Conservation (phyloP, 768 basidiomycete genomes). For the Pulveroboletus frians region DNA sequence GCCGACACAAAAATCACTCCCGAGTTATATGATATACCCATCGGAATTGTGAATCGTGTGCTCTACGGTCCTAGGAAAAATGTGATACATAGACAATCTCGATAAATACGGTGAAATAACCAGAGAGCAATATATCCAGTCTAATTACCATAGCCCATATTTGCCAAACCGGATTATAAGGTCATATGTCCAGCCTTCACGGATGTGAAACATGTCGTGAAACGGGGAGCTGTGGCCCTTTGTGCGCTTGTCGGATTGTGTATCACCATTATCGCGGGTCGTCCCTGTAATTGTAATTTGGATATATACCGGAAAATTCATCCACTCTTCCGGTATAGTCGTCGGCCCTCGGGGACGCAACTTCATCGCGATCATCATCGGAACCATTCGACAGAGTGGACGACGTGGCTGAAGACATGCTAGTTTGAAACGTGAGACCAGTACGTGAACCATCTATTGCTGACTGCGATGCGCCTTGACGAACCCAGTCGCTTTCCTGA, state of each 20-base stretch:
- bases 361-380: slow-evolving; percentile 33
- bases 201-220: background rate
- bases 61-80: slow-evolving; percentile 41
- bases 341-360: slow-evolving; percentile 26
- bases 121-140: slow-evolving; percentile 3
- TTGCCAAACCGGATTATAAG: slow-evolving; percentile 12
- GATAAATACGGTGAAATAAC: slow-evolving; percentile 19
- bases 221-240: background rate
- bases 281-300: slow-evolving; percentile 8
- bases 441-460: slow-evolving; percentile 18
- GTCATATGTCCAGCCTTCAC: slow-evolving; percentile 13
- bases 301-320: slow-evolving; percentile 12
- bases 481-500: slow-evolving; percentile 26
- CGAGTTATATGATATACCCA: slow-evolving; percentile 76
- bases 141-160: background rate
- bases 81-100: slow-evolving; percentile 9
- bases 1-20: slow-evolving; percentile 47
- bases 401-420: slow-evolving; percentile 34
- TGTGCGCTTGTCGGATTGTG: background rate
- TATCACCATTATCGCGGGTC: background rate
- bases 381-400: slow-evolving; percentile 30
- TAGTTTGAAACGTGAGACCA: slow-evolving; percentile 33
- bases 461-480: slow-evolving; percentile 9
- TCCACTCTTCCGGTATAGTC: slow-evolving; percentile 13
- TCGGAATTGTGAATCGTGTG: slow-evolving; percentile 74